Percentiles rank a stretch among this genome's conserved stretches.
phyloP scores from a whole-genome alignment of 805 yeast genomes.

The Wickerhamiella brachini region DNA sequence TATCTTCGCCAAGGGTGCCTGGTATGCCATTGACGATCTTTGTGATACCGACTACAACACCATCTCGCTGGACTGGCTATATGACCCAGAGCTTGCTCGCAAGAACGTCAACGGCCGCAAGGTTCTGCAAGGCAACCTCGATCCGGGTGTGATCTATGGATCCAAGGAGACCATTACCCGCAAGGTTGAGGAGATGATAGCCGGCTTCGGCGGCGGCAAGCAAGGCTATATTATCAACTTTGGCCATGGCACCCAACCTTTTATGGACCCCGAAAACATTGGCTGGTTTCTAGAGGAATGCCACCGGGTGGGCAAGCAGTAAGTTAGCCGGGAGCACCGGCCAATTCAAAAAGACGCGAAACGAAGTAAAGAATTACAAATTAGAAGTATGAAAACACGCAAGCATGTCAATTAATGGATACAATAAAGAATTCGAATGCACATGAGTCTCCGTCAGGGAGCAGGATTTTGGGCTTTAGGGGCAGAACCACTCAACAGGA shows the following conservation, averaged over 20 bases:
- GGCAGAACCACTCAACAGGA: too few relatives aligned
- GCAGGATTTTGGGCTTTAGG: too few relatives aligned
- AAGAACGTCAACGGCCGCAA: constrained; percentile 51
- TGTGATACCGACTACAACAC: constrained; percentile 71
- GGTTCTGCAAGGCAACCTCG: constrained; percentile 88
- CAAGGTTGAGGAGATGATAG: constrained; percentile 78
- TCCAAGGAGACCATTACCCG: constrained; percentile 62
- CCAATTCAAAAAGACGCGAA: background rate
- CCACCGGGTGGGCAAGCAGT: constrained; percentile 49
- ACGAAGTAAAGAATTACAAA: background rate
- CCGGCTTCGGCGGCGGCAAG: constrained; percentile 89
- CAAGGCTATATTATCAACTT: constrained; percentile 83
- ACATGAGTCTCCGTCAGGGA: background rate
- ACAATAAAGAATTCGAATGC: too few relatives aligned
- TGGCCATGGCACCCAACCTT: constrained; percentile 98
- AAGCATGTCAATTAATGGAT: background rate
- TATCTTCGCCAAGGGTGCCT: constrained; percentile 89
- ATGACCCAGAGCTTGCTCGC: constrained; percentile 75
- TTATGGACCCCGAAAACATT: constrained; percentile 86
- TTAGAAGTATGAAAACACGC: background rate
- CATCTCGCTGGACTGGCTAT: constrained; percentile 89
- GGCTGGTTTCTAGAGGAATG: constrained; percentile 77
- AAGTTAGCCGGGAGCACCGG: too few relatives aligned
- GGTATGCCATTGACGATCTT: constrained; percentile 85
- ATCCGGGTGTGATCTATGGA: constrained; percentile 92